Evolutionary conservation across 1,284 basidiomycete species (phyloP), one percentile per base, ranked within the genome.

Genomic region (Ustilago hordei): DNA sequence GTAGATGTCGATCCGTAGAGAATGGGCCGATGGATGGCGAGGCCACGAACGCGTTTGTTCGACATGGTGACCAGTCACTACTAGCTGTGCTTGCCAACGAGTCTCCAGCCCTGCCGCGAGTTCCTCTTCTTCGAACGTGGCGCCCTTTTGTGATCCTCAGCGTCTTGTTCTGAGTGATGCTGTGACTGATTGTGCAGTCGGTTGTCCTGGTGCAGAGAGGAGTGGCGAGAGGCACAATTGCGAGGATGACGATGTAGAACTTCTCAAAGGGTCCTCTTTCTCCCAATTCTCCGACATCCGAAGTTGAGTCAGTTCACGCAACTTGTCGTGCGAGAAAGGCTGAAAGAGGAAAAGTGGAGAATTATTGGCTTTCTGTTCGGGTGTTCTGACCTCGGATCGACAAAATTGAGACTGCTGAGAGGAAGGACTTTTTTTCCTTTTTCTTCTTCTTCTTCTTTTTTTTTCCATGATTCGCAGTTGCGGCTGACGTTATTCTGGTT

Each of bases 1-100:
- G 91, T 90, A 12, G 96, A 93, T n/a, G 93, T 93, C 84, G 97
- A 98, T 63, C 97, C 97, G 87, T 98, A 98, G 72, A 98, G 93
- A 78, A 99, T 91, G 0, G 95, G 93, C 52, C 97, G 90, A 85
- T 92, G 91, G 65, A 99, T 93, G 79, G 91, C 92, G 38, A 98
- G 88, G 55, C 95, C 95, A 32, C 73, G 36, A 17, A 71, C 67
- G 15, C 73, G 60, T 53, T 71, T 75, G 73, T 68, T 78, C 48
- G 75, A 74, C 75, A 78, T 78, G 45, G 17, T 56, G 60, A 19
- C 23, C 38, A 17, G 19, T 32, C 39, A 43, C 12, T 19, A 36
- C 41, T 23, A 32, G 45, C 28, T 6, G 32, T 53, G 55, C 45
- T 38, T 50, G 1, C 47, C 32, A 9, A 43, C 34, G 9, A 39